Percentiles rank a stretch among this genome's conserved stretches.
Conservation (phyloP, 495 filamentous ascomycete genomes). For the Neurospora discreta region DNA sequence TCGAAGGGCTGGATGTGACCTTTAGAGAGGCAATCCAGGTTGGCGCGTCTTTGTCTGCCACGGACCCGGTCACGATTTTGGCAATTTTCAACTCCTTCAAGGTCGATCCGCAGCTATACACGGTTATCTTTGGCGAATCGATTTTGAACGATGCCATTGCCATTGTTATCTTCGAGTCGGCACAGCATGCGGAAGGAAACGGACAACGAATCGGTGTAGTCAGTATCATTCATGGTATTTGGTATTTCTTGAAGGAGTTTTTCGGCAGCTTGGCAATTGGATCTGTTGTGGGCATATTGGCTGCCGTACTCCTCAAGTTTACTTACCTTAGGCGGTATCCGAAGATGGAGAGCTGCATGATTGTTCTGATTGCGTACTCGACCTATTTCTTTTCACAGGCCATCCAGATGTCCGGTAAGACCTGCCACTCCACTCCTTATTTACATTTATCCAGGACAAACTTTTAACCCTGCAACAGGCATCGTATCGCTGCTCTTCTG, state of each 20-base stretch:
- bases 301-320: constrained; percentile 82
- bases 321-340: constrained; percentile 85
- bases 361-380: constrained; percentile 88
- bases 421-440: not conserved
- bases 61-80: constrained; percentile 92
- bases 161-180: constrained; percentile 96
- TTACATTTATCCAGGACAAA: constrained; percentile 4
- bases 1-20: constrained; percentile 72
- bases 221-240: constrained; percentile 79
- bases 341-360: constrained; percentile 91
- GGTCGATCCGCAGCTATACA: constrained; percentile 96
- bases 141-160: constrained; percentile 97
- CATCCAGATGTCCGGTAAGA: constrained; percentile 81
- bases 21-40: constrained; percentile 95
- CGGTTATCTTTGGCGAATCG: constrained; percentile 94
- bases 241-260: constrained; percentile 91
- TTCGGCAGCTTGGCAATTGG: constrained; percentile 89
- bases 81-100: constrained; percentile 99
- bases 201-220: constrained; percentile 54
- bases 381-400: constrained; percentile 97
- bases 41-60: constrained; percentile 90
- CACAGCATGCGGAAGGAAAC: constrained; percentile 67
- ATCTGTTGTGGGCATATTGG: constrained; percentile 71
- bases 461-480: constrained; percentile 41
- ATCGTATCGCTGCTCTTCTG: constrained; percentile 96